Evolutionary conservation across 306 rosid species (phyloP), one percentile per base, ranked within the genome.

Genomic region (Pueraria montana): DNA sequence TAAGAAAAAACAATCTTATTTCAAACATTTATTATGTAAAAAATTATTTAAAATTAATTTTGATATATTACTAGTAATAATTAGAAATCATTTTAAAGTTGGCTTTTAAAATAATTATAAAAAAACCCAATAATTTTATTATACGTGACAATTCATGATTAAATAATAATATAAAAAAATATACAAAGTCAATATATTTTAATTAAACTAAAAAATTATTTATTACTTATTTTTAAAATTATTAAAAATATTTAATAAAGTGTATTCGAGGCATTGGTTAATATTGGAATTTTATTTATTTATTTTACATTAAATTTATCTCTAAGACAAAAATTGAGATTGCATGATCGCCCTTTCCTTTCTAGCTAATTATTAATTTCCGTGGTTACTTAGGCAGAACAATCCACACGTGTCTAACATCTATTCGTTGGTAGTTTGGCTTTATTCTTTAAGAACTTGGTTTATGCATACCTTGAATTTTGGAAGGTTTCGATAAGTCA

Each of bases 391-490:
- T 34, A 20, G 36, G 18, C 55, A 20, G 12, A 40, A 68, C 38
- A 69, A 0, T 38, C 32, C 74, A 10, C 52, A 7, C 32, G 21
- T 13, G 52, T n/a, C 3, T 36, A 18, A 56, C 30, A 55, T 55
- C 13, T 11, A 42, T 43, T 27, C 8, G 10, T 40, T 1, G 18
- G n/a, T 42, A 5, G 75, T 43, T 43, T 12, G 16, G 21, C 11
- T 43, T 70, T 46, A 55, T 0, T 18, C 24, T 53, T 53, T 18
- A 18, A 4, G 12, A 45, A 43, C 38, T 43, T 70, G 56, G 7
- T 23, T 45, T 23, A 69, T 69, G 55, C 74, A 69, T 42, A 21
- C 12, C 53, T 21, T 5, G 36, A 43, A 69, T 69, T 42, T 69
- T 12, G 55, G 11, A 43, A 43, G 5, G 1, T 21, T 69, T 26